Percentiles rank a stretch among this genome's conserved stretches.
These are phyloP conservation scores for Pyrenochaeta sp. DNA, from an alignment of 2,329 filamentous ascomycete species.

Conservation along the genomic window DNA sequence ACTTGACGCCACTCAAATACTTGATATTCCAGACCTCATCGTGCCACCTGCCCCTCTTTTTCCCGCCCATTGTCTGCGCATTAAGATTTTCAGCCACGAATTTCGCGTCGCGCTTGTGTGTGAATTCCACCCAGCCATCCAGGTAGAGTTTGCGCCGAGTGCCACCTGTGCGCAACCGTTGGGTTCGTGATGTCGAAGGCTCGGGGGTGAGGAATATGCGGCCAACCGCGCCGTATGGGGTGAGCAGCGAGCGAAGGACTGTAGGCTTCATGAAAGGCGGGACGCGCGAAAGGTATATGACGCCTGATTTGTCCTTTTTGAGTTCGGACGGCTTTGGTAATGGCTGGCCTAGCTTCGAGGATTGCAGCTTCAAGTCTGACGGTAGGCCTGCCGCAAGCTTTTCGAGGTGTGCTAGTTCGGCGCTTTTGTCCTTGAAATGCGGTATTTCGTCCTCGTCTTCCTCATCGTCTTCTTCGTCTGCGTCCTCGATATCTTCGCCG, in stretches of 20 bases:
- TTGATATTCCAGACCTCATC: slow-evolving; percentile 87
- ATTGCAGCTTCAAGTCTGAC: slow-evolving; percentile 45
- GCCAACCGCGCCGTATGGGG: slow-evolving; percentile 77
- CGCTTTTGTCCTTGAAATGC: slow-evolving; percentile 35
- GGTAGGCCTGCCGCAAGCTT: slow-evolving; percentile 38
- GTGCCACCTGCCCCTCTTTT: slow-evolving; percentile 82
- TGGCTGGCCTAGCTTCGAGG: slow-evolving; percentile 29
- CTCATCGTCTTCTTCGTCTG: slow-evolving; percentile 22
- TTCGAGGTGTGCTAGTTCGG: slow-evolving; percentile 42
- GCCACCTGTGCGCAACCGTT: slow-evolving; percentile 74
- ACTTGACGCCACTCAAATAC: slow-evolving; percentile 85
- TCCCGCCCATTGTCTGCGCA: slow-evolving; percentile 78
- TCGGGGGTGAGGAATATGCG: slow-evolving; percentile 83
- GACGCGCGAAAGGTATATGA: slow-evolving; percentile 83
- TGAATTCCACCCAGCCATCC: slow-evolving; percentile 88
- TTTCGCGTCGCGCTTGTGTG: slow-evolving; percentile 78
- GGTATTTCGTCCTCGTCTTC: slow-evolving; percentile 35
- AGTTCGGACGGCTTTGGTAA: slow-evolving; percentile 52
- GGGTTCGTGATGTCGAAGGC: slow-evolving; percentile 69
- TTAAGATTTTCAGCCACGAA: slow-evolving; percentile 78
- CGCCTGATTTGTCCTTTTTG: slow-evolving; percentile 76
- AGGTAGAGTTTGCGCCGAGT: slow-evolving; percentile 85
- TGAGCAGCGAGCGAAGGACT: slow-evolving; percentile 77
- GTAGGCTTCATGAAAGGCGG: slow-evolving; percentile 88
- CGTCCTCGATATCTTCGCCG: slow-evolving; percentile 35